Evolutionary conservation across 768 basidiomycete species (phyloP).

Genomic region (Cystobasidium tubakii): DNA sequence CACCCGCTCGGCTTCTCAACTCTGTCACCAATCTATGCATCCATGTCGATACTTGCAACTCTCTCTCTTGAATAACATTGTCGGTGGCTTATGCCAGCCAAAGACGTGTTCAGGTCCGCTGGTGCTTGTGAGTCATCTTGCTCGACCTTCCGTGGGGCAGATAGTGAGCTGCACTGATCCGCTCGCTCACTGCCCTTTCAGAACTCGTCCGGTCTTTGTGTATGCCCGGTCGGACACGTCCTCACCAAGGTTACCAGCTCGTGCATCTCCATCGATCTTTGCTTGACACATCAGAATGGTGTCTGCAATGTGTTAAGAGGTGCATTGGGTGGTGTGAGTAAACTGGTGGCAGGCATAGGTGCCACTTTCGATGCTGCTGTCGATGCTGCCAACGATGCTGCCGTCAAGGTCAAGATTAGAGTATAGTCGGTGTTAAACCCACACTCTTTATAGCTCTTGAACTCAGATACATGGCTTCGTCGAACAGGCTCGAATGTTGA

Average conservation of each 20-base stretch:
- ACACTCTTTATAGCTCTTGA: not conserved
- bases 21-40: not conserved
- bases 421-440: not conserved
- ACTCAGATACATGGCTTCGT: no score
- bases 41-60: not conserved
- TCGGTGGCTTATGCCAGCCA: not conserved
- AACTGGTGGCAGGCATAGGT: not conserved
- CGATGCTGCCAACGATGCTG: not conserved
- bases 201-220: not conserved
- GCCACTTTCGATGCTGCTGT: constrained; percentile 17
- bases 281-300: not conserved
- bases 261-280: constrained; percentile 6
- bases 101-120: not conserved
- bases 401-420: constrained; percentile 13
- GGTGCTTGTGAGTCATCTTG: not conserved
- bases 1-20: not conserved
- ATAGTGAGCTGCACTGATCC: no score
- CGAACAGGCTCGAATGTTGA: not conserved
- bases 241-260: not conserved
- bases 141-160: no score
- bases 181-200: no score
- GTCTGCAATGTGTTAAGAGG: constrained; percentile 2
- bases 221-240: constrained; percentile 1
- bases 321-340: not conserved
- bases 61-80: constrained; percentile 1